Percentiles rank a stretch among this genome's conserved stretches.
Conservation (phyloP, 495 filamentous ascomycete species). For the Penicillium chermesinum region DNA sequence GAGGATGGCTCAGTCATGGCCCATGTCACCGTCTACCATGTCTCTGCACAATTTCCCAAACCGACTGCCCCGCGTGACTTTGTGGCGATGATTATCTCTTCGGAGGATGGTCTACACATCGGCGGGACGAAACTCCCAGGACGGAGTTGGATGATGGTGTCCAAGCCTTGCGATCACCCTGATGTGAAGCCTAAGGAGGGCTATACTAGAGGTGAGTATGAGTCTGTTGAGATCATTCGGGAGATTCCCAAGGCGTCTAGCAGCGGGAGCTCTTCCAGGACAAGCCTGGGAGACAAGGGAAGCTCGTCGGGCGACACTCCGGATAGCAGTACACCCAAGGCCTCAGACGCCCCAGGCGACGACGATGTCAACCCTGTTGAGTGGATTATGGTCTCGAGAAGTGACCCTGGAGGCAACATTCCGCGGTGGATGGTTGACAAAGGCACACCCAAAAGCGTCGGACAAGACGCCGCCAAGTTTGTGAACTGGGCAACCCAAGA, state of each 20-base stretch:
- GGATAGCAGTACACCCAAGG: slow-evolving; percentile 1
- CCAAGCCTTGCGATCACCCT: slow-evolving; percentile 72
- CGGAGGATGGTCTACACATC: slow-evolving; percentile 26
- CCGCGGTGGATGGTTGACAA: slow-evolving; percentile 93
- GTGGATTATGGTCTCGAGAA: slow-evolving; percentile 96
- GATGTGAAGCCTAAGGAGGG: slow-evolving; percentile 61
- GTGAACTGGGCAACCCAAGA: slow-evolving; percentile 72
- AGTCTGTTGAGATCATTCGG: slow-evolving; percentile 86
- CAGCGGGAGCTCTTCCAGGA: slow-evolving; percentile 4
- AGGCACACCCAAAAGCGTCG: slow-evolving; percentile 80
- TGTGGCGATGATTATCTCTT: slow-evolving; percentile 65
- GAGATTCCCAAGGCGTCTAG: slow-evolving; percentile 55
- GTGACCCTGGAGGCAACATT: slow-evolving; percentile 87
- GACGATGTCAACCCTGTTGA: slow-evolving; percentile 66
- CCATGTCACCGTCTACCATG: slow-evolving; percentile 60
- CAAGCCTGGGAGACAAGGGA: not conserved
- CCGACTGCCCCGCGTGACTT: slow-evolving; percentile 87
- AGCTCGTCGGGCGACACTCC: slow-evolving; percentile 13
- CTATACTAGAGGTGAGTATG: slow-evolving; percentile 80
- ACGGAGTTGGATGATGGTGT: slow-evolving; percentile 79
- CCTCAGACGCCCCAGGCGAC: slow-evolving; percentile 43
- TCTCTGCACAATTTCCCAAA: slow-evolving; percentile 85
- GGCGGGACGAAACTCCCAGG: slow-evolving; percentile 21
- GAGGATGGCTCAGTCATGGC: slow-evolving; percentile 48
- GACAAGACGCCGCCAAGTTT: slow-evolving; percentile 78